Percentiles rank a stretch among this genome's conserved stretches.
Conservation (phyloP, 352 stramenopile genomes). For the Phytophthora meadii region DNA sequence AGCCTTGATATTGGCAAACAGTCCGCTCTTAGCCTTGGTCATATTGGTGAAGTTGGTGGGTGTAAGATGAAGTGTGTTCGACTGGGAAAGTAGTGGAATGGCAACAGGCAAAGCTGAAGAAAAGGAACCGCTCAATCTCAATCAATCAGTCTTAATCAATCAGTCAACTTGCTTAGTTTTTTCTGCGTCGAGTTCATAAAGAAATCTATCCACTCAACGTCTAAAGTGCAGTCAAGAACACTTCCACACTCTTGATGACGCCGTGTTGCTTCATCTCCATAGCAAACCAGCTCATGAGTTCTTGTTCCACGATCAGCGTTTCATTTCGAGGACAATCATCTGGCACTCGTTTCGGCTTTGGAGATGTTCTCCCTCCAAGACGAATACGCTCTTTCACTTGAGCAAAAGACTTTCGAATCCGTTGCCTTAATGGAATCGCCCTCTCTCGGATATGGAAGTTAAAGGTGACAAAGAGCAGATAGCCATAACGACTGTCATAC, state of each 20-base stretch:
- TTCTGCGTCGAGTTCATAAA: background rate
- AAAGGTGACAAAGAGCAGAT: slow-evolving; percentile 62
- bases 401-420: background rate
- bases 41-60: slow-evolving; percentile 11
- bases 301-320: slow-evolving; percentile 47
- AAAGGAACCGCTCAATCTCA: background rate
- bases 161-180: background rate
- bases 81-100: slow-evolving; percentile 13
- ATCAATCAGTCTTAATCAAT: background rate
- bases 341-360: slow-evolving; percentile 4
- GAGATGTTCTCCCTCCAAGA: slow-evolving; percentile 14
- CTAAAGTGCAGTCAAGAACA: slow-evolving; percentile 7
- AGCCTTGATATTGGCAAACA: slow-evolving; percentile 20
- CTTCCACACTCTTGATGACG: slow-evolving; percentile 50
- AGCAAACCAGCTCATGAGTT: slow-evolving; percentile 62
- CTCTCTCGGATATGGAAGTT: slow-evolving; percentile 48
- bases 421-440: slow-evolving; percentile 9
- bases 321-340: slow-evolving; percentile 25
- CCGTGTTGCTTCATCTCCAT: slow-evolving; percentile 61
- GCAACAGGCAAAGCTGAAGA: background rate
- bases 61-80: background rate
- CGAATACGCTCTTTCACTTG: slow-evolving; percentile 27
- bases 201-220: background rate
- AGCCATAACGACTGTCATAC: slow-evolving; percentile 64
- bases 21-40: slow-evolving; percentile 6